phyloP scores from a whole-genome alignment of 176 grass and related monocot species.

The Coix lacrymajobi region DNA sequence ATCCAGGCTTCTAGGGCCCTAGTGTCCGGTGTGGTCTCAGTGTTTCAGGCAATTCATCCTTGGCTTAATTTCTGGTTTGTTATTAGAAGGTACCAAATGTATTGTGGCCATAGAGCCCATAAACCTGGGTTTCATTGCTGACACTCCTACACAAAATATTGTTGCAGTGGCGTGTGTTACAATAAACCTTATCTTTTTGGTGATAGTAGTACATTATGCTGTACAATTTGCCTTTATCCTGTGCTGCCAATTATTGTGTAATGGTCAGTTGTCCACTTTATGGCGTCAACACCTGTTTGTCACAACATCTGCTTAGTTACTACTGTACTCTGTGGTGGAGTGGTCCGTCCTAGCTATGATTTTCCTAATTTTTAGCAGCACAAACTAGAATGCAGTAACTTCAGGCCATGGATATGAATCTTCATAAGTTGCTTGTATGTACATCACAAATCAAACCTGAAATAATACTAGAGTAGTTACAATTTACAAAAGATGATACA shows the following conservation, averaged over 20 bases:
- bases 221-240: neutral
- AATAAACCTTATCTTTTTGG: neutral
- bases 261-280: neutral
- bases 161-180: slow-evolving; percentile 6
- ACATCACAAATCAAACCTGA: neutral
- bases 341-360: neutral
- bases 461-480: neutral
- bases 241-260: neutral
- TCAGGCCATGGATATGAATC: neutral
- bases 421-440: neutral
- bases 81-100: slow-evolving; percentile 19
- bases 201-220: neutral
- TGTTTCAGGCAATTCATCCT: slow-evolving; percentile 68
- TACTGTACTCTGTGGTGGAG: neutral
- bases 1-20: neutral
- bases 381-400: neutral
- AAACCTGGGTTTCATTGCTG: slow-evolving; percentile 1
- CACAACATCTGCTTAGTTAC: neutral
- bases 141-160: neutral
- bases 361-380: neutral
- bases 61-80: slow-evolving; percentile 46
- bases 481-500: neutral
- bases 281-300: neutral
- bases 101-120: slow-evolving; percentile 8
- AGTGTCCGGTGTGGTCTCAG: slow-evolving; percentile 13